Conservation (phyloP, 371 early-diverging fungal genomes). For the Mucor saturninus region DNA sequence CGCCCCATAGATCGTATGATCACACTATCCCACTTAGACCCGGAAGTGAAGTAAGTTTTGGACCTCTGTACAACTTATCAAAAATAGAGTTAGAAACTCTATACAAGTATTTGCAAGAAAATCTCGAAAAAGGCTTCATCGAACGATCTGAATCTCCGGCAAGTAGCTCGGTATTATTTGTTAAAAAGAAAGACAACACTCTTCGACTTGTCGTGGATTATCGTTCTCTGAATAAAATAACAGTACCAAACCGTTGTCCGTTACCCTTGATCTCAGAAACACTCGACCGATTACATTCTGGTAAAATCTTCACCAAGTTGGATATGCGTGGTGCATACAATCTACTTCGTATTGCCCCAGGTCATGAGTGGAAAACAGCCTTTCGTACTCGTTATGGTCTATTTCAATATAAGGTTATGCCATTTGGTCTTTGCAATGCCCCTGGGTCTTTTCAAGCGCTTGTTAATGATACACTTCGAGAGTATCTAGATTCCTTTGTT, state of each 20-base stretch:
- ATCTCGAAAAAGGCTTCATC: conserved; percentile 41
- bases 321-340: conserved; percentile 46
- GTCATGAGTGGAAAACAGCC: conserved; percentile 10
- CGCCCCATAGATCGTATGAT: conserved; percentile 12
- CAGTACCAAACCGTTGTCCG: conserved; percentile 23
- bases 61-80: conserved; percentile 4
- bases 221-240: conserved; percentile 48
- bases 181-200: conserved; percentile 54
- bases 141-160: conserved; percentile 45
- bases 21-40: conserved; percentile 9
- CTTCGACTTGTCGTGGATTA: conserved; percentile 53
- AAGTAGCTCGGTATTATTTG: conserved; percentile 58
- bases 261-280: conserved; percentile 6
- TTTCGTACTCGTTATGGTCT: conserved; percentile 29
- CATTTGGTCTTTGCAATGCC: conserved; percentile 56
- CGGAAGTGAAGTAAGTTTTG: neutral
- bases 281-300: conserved; percentile 1
- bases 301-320: conserved; percentile 21
- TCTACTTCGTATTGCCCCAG: conserved; percentile 26
- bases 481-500: conserved; percentile 38
- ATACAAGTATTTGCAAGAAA: conserved; percentile 2
- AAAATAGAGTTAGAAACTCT: neutral
- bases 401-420: conserved; percentile 51
- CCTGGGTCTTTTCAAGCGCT: conserved; percentile 50
- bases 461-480: conserved; percentile 41